Percentiles rank a stretch among this genome's conserved stretches.
Conservation (phyloP, 225 moss, liverwort and hornwort genomes). For the Neckera pumila region DNA sequence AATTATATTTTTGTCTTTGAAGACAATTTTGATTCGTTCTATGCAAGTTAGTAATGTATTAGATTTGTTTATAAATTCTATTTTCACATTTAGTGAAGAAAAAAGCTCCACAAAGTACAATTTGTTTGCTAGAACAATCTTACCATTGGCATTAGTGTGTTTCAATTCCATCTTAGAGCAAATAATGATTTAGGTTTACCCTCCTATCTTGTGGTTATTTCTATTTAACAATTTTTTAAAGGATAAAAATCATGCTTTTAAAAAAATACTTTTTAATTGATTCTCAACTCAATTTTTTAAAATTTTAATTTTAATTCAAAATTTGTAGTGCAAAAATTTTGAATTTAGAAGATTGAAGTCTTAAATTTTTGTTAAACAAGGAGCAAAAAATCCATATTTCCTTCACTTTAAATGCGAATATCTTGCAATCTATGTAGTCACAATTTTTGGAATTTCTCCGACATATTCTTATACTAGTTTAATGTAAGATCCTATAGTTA, state of each 20-base stretch:
- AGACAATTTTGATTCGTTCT: neutral
- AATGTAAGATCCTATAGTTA: neutral
- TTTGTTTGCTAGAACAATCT: rapidly evolving
- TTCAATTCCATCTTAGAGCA: neutral
- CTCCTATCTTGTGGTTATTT: neutral
- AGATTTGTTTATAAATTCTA: neutral
- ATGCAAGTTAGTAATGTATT: neutral
- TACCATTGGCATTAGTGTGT: neutral
- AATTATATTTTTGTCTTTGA: neutral
- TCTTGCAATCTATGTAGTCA: no score
- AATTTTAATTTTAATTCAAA: neutral
- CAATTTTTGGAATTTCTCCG: neutral
- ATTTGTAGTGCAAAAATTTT: neutral
- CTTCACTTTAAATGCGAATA: no score
- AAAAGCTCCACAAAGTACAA: neutral
- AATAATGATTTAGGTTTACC: neutral
- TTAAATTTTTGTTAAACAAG: no score
- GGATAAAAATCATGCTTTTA: neutral
- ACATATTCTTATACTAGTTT: neutral
- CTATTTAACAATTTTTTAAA: neutral
- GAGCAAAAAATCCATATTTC: no score
- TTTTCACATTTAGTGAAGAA: neutral
- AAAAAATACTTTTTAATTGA: no score
- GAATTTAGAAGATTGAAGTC: no score
- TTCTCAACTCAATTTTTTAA: neutral